Evolutionary conservation across 495 filamentous ascomycete species (phyloP), one percentile per base, ranked within the genome.

Genomic region (Penicillium bialowiezense): DNA sequence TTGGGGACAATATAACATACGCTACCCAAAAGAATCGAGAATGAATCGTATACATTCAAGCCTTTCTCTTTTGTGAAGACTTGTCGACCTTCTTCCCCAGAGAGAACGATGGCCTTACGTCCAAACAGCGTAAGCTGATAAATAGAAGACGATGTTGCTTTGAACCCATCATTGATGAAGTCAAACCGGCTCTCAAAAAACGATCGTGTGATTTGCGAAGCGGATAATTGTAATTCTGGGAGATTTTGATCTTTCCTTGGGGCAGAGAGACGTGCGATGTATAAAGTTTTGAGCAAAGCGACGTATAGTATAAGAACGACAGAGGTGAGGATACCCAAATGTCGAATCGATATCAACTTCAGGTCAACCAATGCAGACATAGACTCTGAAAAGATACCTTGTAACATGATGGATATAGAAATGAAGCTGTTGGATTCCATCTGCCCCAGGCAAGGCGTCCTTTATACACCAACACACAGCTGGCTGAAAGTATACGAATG

Each of bases 41-140:
- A 40, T 0, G 41, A 38, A 17, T 52, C 42, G 13, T 47, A 47
- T 1, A 52, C 1, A 17, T 26, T 8, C 6, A 52, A 35, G n/a
- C 19, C 36, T 13, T 45, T 32, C 10, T 46, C 42, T 28, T 19
- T 39, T 15, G 40, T 34, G 15, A 52, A 39, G 8, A 46, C 3
- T 2, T 46, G n/a, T 34, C 50, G 28, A 18, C 50, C 42, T 41
- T 47, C 26, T 3, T 39, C 14, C 15, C 42, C 42, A 14, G 50
- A 52, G 7, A 52, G 34, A 9, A 44, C 42, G 23, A 41, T 47
- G 9, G 37, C 42, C 3, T 31, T 26, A 7, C 31, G 20, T 20
- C 23, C 13, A 20, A 38, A 31, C 8, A 45, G 19, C 1, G 9
- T 45, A 7, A 44, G 36, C 15, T 40, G 49, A 18, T 18, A 52